These are phyloP conservation scores for Fusarium sp. DNA, from an alignment of 2,329 filamentous ascomycete species.

Conservation along the genomic window DNA sequence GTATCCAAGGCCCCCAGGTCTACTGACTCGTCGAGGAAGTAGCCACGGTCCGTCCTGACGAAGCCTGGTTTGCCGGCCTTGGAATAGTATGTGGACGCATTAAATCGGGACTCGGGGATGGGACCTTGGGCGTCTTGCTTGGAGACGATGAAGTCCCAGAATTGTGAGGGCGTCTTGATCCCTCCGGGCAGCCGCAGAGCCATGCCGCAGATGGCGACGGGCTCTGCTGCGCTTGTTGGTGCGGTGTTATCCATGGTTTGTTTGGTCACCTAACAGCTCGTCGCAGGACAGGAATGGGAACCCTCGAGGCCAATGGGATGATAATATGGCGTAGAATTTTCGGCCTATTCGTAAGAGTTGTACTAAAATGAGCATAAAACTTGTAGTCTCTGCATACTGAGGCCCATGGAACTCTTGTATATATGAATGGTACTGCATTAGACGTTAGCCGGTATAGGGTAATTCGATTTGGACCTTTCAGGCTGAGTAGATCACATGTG, in stretches of 20 bases:
- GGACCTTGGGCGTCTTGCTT: conserved; percentile 1
- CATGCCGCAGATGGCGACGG: conserved; percentile 17
- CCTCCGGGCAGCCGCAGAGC: conserved; percentile 2
- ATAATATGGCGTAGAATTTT: conserved; percentile 5
- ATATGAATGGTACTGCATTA: conserved; percentile 1
- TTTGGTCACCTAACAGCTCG: conserved; percentile 10
- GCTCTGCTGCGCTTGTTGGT: conserved; percentile 10
- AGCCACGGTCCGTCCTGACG: neutral
- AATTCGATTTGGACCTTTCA: conserved; percentile 4
- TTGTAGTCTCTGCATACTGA: conserved; percentile 10
- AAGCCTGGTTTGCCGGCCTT: neutral
- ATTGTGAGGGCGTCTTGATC: neutral
- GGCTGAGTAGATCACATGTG: conserved; percentile 5
- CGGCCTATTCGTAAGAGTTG: conserved; percentile 1
- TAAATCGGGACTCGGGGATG: conserved; percentile 2
- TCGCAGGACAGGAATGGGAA: conserved; percentile 9
- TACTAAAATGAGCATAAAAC: conserved; percentile 5
- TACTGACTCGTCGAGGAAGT: conserved; percentile 13
- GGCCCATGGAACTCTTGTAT: conserved; percentile 5
- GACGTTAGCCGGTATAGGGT: conserved; percentile 9
- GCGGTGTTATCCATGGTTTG: conserved; percentile 1
- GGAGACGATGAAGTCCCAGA: conserved; percentile 7
- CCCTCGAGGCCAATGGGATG: neutral
- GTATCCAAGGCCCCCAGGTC: conserved; percentile 5
- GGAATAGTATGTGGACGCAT: conserved; percentile 1